Evolutionary conservation across 768 basidiomycete species (phyloP), one percentile per base, ranked within the genome.

Genomic region (Boletus rubroflammeus): DNA sequence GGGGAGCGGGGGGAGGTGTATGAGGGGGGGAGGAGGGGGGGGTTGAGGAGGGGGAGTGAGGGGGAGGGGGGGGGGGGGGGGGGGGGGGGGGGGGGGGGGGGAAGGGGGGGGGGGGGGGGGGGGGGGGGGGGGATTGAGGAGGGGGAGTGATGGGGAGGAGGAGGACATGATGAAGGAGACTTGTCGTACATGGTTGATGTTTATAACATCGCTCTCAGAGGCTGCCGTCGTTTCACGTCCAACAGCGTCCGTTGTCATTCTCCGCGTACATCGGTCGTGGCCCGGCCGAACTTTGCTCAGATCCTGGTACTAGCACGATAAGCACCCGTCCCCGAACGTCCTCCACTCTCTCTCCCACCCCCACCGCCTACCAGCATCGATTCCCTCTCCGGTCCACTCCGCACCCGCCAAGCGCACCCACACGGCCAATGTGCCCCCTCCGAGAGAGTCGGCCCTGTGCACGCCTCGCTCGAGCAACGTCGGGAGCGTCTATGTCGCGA

Each of bases 1-100:
- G 69, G 68, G 66, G 35, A n/a, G 26, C 77, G 66, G 43, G 74
- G 70, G 58, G 79, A 66, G 67, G 69, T 60, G 62, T 82, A 84
- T 29, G 78, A 80, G 49, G 77, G 69, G 45, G 55, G 46, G 4
- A 10, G 38, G 9, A 14, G 40, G 5, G 53, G 17, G 43, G 77
- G 74, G 2, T 2, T 66, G 67, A 88, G 77, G 69, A 88, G 77
- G 50, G 85, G 80, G 82, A 78, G 70, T 84, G 81, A 57, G 74
- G 72, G 57, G 77, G 69, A n/a, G n/a, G n/a, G n/a, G n/a, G n/a
- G 21, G 63, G 63, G 42, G 58, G 6, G 55, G 64, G 60, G 56
- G 56, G 3, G 4, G 72, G 72, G 66, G n/a, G n/a, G n/a, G n/a
- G n/a, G n/a, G n/a, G n/a, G n/a, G n/a, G n/a, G n/a, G 69, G 68